A percentile compares a stretch with the other conserved stretches of the same genome.
These are phyloP conservation scores for Barnettozyma pratensis DNA, from an alignment of 805 yeast genomes.

Conservation along the genomic window DNA sequence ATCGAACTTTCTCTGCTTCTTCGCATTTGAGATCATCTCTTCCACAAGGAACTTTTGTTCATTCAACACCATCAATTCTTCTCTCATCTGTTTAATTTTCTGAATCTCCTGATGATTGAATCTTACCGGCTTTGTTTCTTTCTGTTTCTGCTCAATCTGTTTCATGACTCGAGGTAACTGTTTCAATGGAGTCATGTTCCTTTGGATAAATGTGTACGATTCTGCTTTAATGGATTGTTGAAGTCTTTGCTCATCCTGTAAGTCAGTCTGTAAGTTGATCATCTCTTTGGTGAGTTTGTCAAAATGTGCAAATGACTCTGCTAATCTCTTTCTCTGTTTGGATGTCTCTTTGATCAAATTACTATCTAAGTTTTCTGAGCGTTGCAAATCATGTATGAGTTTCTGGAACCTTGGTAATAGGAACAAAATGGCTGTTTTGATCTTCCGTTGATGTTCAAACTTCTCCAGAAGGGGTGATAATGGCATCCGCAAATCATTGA, in stretches of 20 bases:
- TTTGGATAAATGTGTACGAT: conserved; percentile 59
- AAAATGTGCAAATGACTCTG: conserved; percentile 45
- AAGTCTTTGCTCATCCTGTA: conserved; percentile 40
- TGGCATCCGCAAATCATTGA: conserved; percentile 32
- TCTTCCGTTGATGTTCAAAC: conserved; percentile 36
- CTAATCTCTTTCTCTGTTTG: conserved; percentile 37
- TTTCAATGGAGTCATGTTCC: conserved; percentile 59
- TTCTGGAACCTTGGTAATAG: conserved; percentile 40
- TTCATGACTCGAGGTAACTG: conserved; percentile 46
- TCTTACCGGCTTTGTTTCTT: conserved; percentile 15
- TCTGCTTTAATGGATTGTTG: conserved; percentile 53
- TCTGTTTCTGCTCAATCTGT: conserved; percentile 12
- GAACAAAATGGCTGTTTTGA: conserved; percentile 32
- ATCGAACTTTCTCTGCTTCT: conserved; percentile 68
- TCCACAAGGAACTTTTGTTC: conserved; percentile 77
- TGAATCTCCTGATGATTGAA: conserved; percentile 38
- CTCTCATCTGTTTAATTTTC: conserved; percentile 56
- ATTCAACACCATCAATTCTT: conserved; percentile 77
- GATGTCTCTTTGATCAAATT: conserved; percentile 33
- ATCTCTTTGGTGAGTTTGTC: conserved; percentile 45
- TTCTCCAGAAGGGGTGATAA: conserved; percentile 34
- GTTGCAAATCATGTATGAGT: conserved; percentile 29
- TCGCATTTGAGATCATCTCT: conserved; percentile 56
- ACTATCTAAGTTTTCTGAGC: conserved; percentile 26
- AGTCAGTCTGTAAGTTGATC: conserved; percentile 28